Evolutionary conservation across 768 basidiomycete genomes (phyloP).

Genomic region (Lentinula edodes): DNA sequence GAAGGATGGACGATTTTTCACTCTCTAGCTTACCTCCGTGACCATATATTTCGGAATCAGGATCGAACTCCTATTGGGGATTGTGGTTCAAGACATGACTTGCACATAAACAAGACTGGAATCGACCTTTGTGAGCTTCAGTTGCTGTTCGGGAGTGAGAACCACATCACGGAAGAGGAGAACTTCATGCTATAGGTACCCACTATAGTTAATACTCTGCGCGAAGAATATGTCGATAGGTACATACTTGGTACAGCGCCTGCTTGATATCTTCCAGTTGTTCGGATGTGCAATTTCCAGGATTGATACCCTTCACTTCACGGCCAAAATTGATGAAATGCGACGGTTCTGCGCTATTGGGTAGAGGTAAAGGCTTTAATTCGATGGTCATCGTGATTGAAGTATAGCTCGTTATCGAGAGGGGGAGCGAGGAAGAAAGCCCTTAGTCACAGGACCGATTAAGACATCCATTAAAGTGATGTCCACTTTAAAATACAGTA

Average conservation of each 20-base stretch:
- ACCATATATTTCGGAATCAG: slow-evolving; percentile 38
- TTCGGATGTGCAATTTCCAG: slow-evolving; percentile 37
- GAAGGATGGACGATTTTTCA: slow-evolving; percentile 47
- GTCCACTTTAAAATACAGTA: no score
- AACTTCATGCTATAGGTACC: slow-evolving; percentile 37
- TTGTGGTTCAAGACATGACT: neutral
- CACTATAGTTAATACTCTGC: neutral
- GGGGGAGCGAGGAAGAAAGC: no score
- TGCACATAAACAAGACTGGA: neutral
- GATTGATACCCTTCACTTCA: slow-evolving; percentile 51
- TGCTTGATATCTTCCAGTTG: slow-evolving; percentile 50
- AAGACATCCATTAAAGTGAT: no score
- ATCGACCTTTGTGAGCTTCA: slow-evolving; percentile 45
- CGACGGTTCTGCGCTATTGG: slow-evolving; percentile 45
- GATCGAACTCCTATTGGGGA: slow-evolving; percentile 43
- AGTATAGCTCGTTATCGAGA: no score
- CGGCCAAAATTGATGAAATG: slow-evolving; percentile 53
- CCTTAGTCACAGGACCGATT: no score
- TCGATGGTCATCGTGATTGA: slow-evolving; percentile 37
- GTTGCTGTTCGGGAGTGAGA: slow-evolving; percentile 49
- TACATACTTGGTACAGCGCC: slow-evolving; percentile 53
- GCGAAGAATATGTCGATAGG: neutral
- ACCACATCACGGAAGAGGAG: slow-evolving; percentile 52
- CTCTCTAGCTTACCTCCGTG: slow-evolving; percentile 51
- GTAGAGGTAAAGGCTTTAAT: slow-evolving; percentile 43